These are phyloP conservation scores for Starmerella etchellsii DNA, from an alignment of 805 yeast species.

Conservation along the genomic window DNA sequence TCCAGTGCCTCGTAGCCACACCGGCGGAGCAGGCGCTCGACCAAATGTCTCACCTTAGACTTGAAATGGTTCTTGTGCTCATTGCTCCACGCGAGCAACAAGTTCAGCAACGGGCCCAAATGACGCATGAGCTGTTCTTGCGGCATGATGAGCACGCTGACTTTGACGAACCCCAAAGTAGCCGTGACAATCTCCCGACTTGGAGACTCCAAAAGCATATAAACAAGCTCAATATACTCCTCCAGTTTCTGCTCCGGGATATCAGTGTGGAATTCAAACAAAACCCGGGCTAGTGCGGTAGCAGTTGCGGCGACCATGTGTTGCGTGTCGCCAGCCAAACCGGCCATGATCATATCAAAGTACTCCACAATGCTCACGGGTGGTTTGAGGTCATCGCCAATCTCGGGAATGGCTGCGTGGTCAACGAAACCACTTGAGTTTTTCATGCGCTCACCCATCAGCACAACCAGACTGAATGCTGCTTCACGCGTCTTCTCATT, in stretches of 20 bases:
- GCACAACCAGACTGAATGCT: conserved; percentile 60
- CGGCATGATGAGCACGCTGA: conserved; percentile 71
- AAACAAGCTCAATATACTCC: conserved; percentile 77
- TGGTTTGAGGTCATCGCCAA: conserved; percentile 51
- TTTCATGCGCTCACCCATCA: conserved; percentile 69
- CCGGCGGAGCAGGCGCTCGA: conserved; percentile 81
- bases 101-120: conserved; percentile 51
- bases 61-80: conserved; percentile 94
- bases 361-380: conserved; percentile 65
- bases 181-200: conserved; percentile 89
- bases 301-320: conserved; percentile 96
- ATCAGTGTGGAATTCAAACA: conserved; percentile 68
- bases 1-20: conserved; percentile 84
- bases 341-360: conserved; percentile 90
- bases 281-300: conserved; percentile 74
- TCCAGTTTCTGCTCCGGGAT: conserved; percentile 47
- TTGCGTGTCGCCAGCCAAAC: conserved; percentile 84
- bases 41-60: conserved; percentile 79
- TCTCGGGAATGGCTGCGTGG: conserved; percentile 53
- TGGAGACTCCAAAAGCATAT: conserved; percentile 77
- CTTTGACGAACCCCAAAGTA: conserved; percentile 87
- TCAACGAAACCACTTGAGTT: conserved; percentile 36
- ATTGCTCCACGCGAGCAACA: conserved; percentile 82
- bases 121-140: conserved; percentile 58
- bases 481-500: conserved; percentile 83